Percentiles rank a stretch among this genome's conserved stretches.
phyloP scores from a whole-genome alignment of 768 basidiomycete species.

The Boletus vermiculosoides region DNA sequence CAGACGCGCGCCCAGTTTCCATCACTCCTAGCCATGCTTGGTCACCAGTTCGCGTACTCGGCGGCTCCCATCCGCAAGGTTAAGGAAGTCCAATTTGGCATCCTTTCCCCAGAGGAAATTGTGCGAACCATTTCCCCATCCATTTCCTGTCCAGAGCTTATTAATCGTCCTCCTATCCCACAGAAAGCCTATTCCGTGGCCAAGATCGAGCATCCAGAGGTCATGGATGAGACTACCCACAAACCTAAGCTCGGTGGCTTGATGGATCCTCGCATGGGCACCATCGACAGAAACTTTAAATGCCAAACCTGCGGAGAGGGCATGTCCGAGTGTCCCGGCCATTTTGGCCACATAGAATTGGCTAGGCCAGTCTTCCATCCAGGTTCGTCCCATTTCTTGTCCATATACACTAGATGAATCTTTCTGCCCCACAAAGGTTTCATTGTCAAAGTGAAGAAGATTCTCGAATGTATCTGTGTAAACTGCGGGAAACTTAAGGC shows the following conservation, averaged over 20 bases:
- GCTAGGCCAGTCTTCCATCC: conserved; percentile 97
- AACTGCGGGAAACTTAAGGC: conserved; percentile 98
- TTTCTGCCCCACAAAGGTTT: conserved; percentile 56
- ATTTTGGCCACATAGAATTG: conserved; percentile 98
- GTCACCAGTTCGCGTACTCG: conserved; percentile 89
- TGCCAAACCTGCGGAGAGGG: conserved; percentile 99
- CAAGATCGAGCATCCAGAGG: conserved; percentile 98
- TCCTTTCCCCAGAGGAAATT: conserved; percentile 98
- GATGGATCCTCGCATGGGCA: conserved; percentile 98
- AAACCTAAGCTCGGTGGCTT: conserved; percentile 91
- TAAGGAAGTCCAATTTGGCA: conserved; percentile 97
- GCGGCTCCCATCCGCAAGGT: conserved; percentile 94
- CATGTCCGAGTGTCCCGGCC: conserved; percentile 99
- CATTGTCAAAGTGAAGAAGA: conserved; percentile 99
- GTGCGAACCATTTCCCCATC: conserved; percentile 39
- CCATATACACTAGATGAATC: neutral
- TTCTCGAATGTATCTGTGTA: conserved; percentile 97
- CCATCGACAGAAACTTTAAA: conserved; percentile 96
- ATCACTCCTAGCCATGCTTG: conserved; percentile 56
- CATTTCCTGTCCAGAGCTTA: neutral
- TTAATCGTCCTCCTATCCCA: conserved; percentile 18
- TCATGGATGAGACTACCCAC: conserved; percentile 92
- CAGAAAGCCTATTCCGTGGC: conserved; percentile 99
- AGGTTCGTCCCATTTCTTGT: conserved; percentile 50
- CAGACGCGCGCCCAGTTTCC: conserved; percentile 17